These are phyloP conservation scores for Auricularia heimuer DNA, from an alignment of 768 basidiomycete species.

Conservation along the genomic window DNA sequence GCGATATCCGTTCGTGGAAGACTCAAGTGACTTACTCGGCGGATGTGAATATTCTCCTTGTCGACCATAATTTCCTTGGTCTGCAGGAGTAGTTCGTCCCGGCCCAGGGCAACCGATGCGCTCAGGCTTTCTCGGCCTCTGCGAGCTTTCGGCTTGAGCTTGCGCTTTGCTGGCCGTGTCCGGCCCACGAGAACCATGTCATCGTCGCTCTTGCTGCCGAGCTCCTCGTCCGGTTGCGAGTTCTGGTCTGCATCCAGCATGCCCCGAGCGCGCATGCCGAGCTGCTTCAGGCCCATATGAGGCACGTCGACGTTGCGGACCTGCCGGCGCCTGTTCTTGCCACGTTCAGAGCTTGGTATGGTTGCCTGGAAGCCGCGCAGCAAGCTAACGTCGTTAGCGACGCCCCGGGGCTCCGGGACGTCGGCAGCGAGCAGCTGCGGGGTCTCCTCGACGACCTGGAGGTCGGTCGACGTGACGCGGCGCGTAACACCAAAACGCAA, in stretches of 20 bases:
- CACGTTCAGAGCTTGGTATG: conserved; percentile 77
- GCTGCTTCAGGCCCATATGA: conserved; percentile 64
- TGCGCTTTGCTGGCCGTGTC: conserved; percentile 28
- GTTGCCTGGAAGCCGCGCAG: conserved; percentile 91
- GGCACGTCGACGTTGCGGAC: conserved; percentile 72
- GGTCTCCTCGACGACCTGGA: conserved; percentile 74
- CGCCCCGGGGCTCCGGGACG: conserved; percentile 63
- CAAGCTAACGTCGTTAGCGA: conserved; percentile 67
- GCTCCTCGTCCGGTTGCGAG: conserved; percentile 21
- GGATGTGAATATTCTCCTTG: conserved; percentile 86
- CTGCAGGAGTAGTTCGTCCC: conserved; percentile 78
- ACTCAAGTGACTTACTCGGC: conserved; percentile 48
- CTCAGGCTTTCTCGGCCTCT: conserved; percentile 59
- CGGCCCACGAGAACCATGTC: conserved; percentile 50
- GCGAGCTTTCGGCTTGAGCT: conserved; percentile 34
- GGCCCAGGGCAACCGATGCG: conserved; percentile 58
- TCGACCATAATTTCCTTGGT: conserved; percentile 79
- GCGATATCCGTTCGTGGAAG: background rate
- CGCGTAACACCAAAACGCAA: conserved; percentile 55
- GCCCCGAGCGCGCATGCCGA: conserved; percentile 72
- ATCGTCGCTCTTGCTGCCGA: conserved; percentile 45
- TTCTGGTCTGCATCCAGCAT: conserved; percentile 44
- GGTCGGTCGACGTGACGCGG: conserved; percentile 71
- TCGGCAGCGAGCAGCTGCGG: conserved; percentile 63
- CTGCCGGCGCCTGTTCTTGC: conserved; percentile 65